Evolutionary conservation across 163 green algal genomes (phyloP), one percentile per base, ranked within the genome.

Genomic region (Trebouxiophyceae sp.): DNA sequence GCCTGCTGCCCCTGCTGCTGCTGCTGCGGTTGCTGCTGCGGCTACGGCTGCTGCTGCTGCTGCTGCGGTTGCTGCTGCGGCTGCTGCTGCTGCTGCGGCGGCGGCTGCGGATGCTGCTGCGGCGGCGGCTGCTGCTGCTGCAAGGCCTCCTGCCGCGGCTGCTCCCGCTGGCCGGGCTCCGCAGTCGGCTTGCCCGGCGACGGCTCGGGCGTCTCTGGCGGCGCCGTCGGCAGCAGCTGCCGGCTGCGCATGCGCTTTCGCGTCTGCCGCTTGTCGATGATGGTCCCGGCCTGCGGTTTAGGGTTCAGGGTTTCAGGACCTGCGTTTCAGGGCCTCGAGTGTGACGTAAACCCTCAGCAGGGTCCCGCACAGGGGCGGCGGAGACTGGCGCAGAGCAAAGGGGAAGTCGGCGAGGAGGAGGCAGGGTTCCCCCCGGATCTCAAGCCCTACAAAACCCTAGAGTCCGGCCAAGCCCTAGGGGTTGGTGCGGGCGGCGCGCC

Each of bases 401-500:
- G 12, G 39, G 12, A n/a, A 50, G 39, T 50, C 12, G 39, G 12
- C 12, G 39, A n/a, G 39, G 12, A 50, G 12, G 39, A 12, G 39
- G 39, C 39, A 50, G 19, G 19, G 39, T n/a, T 50, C 19, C 12
- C 39, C 39, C 39, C 12, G 12, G 39, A 12, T 50, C 19, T 50
- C 19, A 12, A n/a, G 39, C 39, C 19, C 12, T 12, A n/a, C 12
- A 50, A 50, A 50, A 50, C 12, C 39, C 19, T 50, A 50, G 19
- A 50, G 39, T n/a, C 39, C 19, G 39, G 39, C 19, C 47, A 57
- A 28, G 47, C 22, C 26, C 19, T 57, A 5, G 19, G 23, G 47
- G 47, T 12, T 28, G 23, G 26, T 12, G 19, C 19, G 26, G 16
- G 8, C 23, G 5, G 19, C 44, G 7, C 31, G 90, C 55, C 0